Percentiles rank a stretch among this genome's conserved stretches.
phyloP scores from a whole-genome alignment of 805 yeast genomes.

The Hanseniaspora clermontiae region DNA sequence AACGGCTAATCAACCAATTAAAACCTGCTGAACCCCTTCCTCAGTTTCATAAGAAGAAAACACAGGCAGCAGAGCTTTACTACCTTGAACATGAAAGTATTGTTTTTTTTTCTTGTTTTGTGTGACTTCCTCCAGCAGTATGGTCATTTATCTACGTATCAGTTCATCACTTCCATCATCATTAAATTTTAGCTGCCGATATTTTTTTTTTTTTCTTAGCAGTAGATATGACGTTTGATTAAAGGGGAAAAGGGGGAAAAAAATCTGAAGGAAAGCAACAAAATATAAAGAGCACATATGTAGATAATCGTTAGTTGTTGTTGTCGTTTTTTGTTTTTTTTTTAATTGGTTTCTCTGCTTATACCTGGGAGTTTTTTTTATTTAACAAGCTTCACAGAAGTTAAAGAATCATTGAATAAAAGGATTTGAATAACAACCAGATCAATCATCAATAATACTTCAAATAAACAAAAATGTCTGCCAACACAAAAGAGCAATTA shows the following conservation, averaged over 20 bases:
- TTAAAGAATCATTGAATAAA: no score
- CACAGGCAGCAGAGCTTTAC: no score
- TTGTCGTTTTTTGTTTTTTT: not conserved
- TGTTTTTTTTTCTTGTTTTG: no score
- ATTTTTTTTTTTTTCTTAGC: not conserved
- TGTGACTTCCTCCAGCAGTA: no score
- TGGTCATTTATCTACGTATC: not conserved
- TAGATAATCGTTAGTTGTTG: not conserved
- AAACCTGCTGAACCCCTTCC: no score
- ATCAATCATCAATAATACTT: no score
- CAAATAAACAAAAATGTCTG: not conserved
- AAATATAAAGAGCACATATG: not conserved
- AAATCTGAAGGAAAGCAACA: not conserved
- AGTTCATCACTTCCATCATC: not conserved
- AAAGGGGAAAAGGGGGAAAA: not conserved
- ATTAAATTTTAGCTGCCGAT: not conserved
- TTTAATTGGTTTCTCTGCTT: no score
- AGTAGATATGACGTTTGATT: not conserved
- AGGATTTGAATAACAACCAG: no score
- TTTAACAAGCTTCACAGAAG: no score
- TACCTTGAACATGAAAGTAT: not conserved
- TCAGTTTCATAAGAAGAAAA: no score
- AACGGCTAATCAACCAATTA: not conserved
- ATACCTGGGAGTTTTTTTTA: no score
- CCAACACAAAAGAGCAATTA: slow-evolving; percentile 7